Base-by-base conservation (phyloP, 805 yeast genomes). In the Lipomyces yamanashiensis region DNA sequence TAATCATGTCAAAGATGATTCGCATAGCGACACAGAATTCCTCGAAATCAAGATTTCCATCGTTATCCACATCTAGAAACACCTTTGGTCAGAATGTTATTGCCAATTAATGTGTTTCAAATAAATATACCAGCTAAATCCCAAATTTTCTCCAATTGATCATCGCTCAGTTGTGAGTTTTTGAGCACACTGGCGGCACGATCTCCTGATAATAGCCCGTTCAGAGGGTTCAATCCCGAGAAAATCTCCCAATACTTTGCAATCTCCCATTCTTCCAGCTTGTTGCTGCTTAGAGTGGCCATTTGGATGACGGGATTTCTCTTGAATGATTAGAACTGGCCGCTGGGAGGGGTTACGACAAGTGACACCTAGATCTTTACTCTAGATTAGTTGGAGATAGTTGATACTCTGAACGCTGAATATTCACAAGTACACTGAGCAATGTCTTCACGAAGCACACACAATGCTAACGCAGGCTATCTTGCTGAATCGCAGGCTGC, bases 1-100 rank as follows among this genome's bases (percentile, higher is more conserved):
- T 92, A 59, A 95, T 93, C 74, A 88, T 76, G 74, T 95, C 99
- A 74, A 92, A 95, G 51, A 93, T 90, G 61, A 95, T 82, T 70
- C 98, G 83, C 99, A 95, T 95, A 58, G 98, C 93, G 67, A 95
- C 90, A 74, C 98, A 95, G 76, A 95, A 95, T 78, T 95, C 99
- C 77, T 95, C 99, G 75, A 95, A 95, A 76, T 95, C 99, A 71
- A 95, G 81, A 69, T 81, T 80, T 10, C 97, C 97, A 76, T 95
- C 99, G 51, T 86, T 85, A 76, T 95, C 99, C 61, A 93, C 90
- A 75, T 95, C 99, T 51, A 74, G 7, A 47, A 12, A 19, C 19
- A 47, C 13, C 48, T 34, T 13, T 45, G 4, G 34, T 43, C 21
- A 44, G 28, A 36, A 61, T 44, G 17, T 9, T 21, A 19, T n/a